Evolutionary conservation across 2,329 filamentous ascomycete species (phyloP).

Genomic region (Torrubiella hemipterigena): DNA sequence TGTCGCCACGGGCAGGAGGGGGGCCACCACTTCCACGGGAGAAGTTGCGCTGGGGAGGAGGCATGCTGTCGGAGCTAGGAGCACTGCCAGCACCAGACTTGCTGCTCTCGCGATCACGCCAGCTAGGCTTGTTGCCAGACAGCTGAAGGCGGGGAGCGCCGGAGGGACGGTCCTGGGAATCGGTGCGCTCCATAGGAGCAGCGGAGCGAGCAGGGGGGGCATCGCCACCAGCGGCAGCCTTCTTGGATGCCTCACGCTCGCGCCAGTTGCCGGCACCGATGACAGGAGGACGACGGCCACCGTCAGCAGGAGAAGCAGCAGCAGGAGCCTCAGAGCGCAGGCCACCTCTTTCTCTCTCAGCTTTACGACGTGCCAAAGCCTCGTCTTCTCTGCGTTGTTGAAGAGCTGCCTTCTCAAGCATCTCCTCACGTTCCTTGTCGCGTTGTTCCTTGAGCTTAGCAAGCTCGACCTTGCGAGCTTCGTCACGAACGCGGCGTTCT

Average conservation of each 20-base stretch:
- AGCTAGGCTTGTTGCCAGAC: conserved; percentile 50
- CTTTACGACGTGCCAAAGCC: conserved; percentile 63
- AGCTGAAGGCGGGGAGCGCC: conserved; percentile 52
- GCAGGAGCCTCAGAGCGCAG: conserved; percentile 23
- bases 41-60: conserved; percentile 24
- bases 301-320: conserved; percentile 13
- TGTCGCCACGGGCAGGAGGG: conserved; percentile 28
- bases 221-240: conserved; percentile 16
- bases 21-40: conserved; percentile 23
- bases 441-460: conserved; percentile 54
- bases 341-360: conserved; percentile 43
- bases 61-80: conserved; percentile 26
- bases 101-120: conserved; percentile 61
- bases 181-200: conserved; percentile 27
- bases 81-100: conserved; percentile 21
- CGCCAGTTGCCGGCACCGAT: conserved; percentile 30
- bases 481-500: conserved; percentile 67
- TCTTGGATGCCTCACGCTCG: conserved; percentile 22
- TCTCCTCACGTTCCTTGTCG: conserved; percentile 57
- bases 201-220: conserved; percentile 16
- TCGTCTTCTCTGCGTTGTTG: conserved; percentile 83
- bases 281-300: conserved; percentile 16
- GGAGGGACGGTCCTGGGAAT: conserved; percentile 31
- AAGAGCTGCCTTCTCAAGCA: conserved; percentile 48
- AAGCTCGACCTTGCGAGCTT: conserved; percentile 64